Evolutionary conservation across 163 green algal genomes (phyloP).

Genomic region (Trebouxia gelatinosa): DNA sequence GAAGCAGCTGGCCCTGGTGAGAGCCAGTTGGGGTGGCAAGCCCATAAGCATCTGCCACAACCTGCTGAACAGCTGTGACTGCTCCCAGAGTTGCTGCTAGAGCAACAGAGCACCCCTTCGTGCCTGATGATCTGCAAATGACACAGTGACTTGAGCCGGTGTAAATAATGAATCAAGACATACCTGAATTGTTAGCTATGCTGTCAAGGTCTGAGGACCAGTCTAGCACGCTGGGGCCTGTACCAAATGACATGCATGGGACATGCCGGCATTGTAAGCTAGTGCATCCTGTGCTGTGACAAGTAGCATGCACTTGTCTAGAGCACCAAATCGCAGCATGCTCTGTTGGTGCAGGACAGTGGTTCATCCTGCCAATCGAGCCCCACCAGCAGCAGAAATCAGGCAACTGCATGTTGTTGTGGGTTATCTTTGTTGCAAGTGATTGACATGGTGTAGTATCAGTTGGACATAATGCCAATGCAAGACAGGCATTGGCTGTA

Average conservation of each 20-base stretch:
- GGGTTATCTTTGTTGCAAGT: no score
- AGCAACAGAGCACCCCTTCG: not conserved
- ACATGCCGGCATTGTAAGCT: not conserved
- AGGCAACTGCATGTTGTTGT: no score
- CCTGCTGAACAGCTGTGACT: constrained; percentile 2
- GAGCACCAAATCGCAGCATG: no score
- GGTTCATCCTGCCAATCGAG: no score
- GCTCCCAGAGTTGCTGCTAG: not conserved
- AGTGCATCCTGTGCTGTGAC: not conserved
- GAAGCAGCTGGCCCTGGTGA: not conserved
- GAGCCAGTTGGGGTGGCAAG: not conserved
- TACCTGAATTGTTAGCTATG: not conserved
- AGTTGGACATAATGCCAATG: no score
- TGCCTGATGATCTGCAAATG: not conserved
- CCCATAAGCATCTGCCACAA: not conserved
- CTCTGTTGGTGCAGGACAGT: no score
- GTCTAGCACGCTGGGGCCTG: no score
- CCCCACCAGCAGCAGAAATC: no score
- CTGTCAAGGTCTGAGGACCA: not conserved
- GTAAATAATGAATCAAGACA: not conserved
- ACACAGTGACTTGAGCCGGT: not conserved
- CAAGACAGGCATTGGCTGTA: no score
- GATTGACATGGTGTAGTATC: no score
- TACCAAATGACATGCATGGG: not conserved
- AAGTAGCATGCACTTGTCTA: no score